Conservation (phyloP, 306 rosid species). For the Cucurbita ficifolia region DNA sequence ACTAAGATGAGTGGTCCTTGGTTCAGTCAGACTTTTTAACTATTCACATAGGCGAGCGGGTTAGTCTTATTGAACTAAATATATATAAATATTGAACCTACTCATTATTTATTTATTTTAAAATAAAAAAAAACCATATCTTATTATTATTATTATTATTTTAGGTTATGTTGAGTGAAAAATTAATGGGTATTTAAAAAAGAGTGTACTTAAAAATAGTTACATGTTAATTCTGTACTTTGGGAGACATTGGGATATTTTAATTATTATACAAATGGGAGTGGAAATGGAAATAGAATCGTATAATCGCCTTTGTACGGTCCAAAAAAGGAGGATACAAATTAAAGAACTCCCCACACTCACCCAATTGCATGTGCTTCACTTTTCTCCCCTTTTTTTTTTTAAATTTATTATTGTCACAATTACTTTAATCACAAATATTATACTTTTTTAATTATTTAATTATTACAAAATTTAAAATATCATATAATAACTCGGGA, state of each 20-base stretch:
- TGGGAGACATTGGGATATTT: not conserved
- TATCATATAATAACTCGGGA: too few relatives aligned
- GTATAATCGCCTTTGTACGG: conserved; percentile 5
- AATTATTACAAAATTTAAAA: too few relatives aligned
- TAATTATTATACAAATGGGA: not conserved
- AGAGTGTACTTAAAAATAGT: conserved; percentile 1
- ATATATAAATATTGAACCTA: too few relatives aligned
- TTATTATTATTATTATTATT: too few relatives aligned
- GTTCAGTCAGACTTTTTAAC: too few relatives aligned
- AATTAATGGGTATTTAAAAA: not conserved
- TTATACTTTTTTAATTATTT: not conserved
- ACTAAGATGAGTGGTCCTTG: too few relatives aligned
- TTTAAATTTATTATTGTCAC: not conserved
- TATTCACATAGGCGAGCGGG: too few relatives aligned
- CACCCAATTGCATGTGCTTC: not conserved
- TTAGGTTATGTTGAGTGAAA: not conserved
- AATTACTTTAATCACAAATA: not conserved
- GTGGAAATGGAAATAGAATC: not conserved
- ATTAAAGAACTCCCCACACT: not conserved
- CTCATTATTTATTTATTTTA: too few relatives aligned
- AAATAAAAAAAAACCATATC: too few relatives aligned
- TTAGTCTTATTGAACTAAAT: too few relatives aligned
- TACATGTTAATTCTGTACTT: conserved; percentile 3
- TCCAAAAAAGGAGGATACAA: conserved; percentile 5
- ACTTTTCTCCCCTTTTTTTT: not conserved